These are phyloP conservation scores for Zoysia japonica DNA, from an alignment of 176 grass and related monocot species.

Conservation along the genomic window DNA sequence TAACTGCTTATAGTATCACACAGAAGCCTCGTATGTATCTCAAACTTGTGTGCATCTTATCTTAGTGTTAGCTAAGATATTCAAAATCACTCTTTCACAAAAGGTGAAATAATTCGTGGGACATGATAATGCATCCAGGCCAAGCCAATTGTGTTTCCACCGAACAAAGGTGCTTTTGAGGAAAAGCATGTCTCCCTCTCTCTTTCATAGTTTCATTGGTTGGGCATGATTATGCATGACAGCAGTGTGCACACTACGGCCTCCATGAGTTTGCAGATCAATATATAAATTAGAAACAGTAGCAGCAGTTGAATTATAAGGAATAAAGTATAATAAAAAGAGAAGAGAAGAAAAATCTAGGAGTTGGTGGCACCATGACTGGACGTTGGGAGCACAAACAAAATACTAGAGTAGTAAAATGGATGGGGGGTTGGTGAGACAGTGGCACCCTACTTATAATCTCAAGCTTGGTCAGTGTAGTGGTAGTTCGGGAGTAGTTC, in stretches of 20 bases:
- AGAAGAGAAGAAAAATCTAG: not conserved
- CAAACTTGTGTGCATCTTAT: not conserved
- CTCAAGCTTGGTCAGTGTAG: too few relatives aligned
- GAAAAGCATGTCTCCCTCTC: slow-evolving; percentile 2
- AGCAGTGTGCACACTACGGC: not conserved
- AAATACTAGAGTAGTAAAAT: too few relatives aligned
- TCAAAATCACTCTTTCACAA: not conserved
- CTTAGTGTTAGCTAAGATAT: slow-evolving; percentile 2
- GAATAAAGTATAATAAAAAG: not conserved
- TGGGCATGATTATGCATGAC: slow-evolving; percentile 26
- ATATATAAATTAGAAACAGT: not conserved
- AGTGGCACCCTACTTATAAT: too few relatives aligned
- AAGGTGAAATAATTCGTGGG: not conserved
- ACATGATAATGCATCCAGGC: not conserved
- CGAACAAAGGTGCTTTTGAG: not conserved
- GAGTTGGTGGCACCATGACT: not conserved
- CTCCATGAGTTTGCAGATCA: not conserved
- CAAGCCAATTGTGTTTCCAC: too few relatives aligned
- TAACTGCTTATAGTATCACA: too few relatives aligned
- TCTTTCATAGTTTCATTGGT: slow-evolving; percentile 12
- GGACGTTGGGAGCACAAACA: too few relatives aligned
- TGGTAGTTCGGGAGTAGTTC: too few relatives aligned
- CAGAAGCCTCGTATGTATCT: not conserved
- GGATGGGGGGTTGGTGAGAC: too few relatives aligned
- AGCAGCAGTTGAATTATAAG: not conserved